Conservation (phyloP, 805 yeast genomes). For the Ogataea philodendri region DNA sequence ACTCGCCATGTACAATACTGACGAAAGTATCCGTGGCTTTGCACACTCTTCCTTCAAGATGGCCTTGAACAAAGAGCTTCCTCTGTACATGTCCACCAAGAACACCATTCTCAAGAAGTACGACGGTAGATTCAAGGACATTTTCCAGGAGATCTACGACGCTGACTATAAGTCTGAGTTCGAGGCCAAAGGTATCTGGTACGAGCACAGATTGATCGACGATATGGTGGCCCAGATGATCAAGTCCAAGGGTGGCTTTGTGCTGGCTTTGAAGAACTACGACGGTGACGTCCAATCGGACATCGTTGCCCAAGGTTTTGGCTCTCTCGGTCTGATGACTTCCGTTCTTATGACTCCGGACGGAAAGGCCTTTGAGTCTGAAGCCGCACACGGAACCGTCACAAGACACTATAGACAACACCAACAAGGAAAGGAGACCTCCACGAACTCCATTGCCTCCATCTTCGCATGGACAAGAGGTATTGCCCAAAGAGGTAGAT, state of each 20-base stretch:
- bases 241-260: slow-evolving; percentile 79
- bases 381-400: slow-evolving; percentile 87
- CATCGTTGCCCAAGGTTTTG: slow-evolving; percentile 85
- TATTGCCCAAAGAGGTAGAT: slow-evolving; percentile 73
- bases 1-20: slow-evolving; percentile 81
- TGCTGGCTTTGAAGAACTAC: slow-evolving; percentile 78
- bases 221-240: slow-evolving; percentile 90
- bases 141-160: slow-evolving; percentile 67
- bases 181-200: slow-evolving; percentile 60
- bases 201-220: slow-evolving; percentile 80
- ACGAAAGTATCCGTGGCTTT: slow-evolving; percentile 71
- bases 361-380: slow-evolving; percentile 82
- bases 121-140: slow-evolving; percentile 81
- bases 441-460: slow-evolving; percentile 82
- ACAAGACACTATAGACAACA: slow-evolving; percentile 83
- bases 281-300: slow-evolving; percentile 87
- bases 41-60: slow-evolving; percentile 78
- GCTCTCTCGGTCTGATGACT: slow-evolving; percentile 81
- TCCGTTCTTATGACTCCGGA: slow-evolving; percentile 81
- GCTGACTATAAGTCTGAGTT: slow-evolving; percentile 53
- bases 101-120: slow-evolving; percentile 80
- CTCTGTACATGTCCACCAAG: slow-evolving; percentile 69
- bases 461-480: slow-evolving; percentile 90
- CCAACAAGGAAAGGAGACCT: slow-evolving; percentile 79
- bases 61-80: slow-evolving; percentile 62